These are phyloP conservation scores for Colletotrichum sp. DNA, from an alignment of 2,329 filamentous ascomycete genomes.

Conservation along the genomic window DNA sequence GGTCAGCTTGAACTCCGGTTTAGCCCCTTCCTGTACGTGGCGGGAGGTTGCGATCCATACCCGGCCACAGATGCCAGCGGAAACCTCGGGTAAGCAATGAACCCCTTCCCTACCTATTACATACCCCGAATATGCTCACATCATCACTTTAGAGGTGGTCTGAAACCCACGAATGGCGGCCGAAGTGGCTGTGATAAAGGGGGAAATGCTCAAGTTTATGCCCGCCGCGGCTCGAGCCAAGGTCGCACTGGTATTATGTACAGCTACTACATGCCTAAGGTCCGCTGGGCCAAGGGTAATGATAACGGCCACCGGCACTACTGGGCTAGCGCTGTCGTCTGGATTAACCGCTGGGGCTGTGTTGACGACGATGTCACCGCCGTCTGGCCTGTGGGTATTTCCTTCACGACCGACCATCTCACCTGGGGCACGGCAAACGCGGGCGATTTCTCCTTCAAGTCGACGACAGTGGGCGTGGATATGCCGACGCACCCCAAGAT, in stretches of 20 bases:
- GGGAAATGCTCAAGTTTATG: background rate
- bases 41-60: background rate
- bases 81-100: background rate
- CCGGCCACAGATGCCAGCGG: background rate
- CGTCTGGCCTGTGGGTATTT: background rate
- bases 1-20: background rate
- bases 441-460: background rate
- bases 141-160: background rate
- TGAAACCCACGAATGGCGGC: background rate
- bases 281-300: background rate
- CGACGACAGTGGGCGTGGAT: background rate
- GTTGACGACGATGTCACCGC: background rate
- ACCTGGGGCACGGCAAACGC: background rate
- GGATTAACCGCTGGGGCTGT: background rate
- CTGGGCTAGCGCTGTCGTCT: background rate
- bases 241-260: background rate
- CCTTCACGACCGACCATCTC: background rate
- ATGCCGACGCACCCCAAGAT: background rate
- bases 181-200: background rate
- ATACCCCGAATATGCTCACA: background rate
- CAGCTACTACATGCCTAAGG: background rate
- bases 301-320: background rate
- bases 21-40: background rate
- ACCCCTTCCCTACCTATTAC: rapidly evolving
- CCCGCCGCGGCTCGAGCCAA: background rate